Conservation (phyloP, 2,329 filamentous ascomycete genomes). For the Tolypocladium inflatum region DNA sequence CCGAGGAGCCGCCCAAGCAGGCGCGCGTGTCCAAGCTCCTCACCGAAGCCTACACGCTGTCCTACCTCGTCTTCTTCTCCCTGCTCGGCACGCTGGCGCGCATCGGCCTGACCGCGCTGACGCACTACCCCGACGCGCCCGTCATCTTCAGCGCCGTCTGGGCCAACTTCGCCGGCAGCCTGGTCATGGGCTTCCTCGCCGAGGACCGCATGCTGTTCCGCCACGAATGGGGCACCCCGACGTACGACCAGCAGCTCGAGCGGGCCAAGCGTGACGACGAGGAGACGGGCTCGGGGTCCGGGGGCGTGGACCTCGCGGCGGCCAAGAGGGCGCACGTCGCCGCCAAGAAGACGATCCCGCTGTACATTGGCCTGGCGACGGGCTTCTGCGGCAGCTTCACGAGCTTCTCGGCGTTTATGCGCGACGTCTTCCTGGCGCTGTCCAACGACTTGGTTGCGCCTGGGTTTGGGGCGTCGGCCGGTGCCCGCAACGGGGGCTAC, state of each 20-base stretch:
- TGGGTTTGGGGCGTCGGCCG: conserved; percentile 25
- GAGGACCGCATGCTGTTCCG: conserved; percentile 72
- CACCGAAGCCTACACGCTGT: conserved; percentile 61
- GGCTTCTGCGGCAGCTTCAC: conserved; percentile 88
- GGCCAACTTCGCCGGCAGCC: conserved; percentile 76
- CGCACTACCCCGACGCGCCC: conserved; percentile 68
- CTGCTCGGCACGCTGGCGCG: conserved; percentile 77
- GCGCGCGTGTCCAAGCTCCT: conserved; percentile 34
- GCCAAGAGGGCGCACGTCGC: conserved; percentile 50
- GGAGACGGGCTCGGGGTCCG: conserved; percentile 18
- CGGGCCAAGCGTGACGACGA: conserved; percentile 24
- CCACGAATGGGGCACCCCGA: conserved; percentile 49
- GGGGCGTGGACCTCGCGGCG: conserved; percentile 18
- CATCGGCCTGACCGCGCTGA: conserved; percentile 70
- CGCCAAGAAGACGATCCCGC: conserved; percentile 74
- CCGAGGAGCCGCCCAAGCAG: not conserved
- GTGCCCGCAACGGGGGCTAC: conserved; percentile 59
- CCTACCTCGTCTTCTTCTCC: conserved; percentile 78
- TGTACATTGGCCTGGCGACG: conserved; percentile 79
- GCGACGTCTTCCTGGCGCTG: conserved; percentile 69
- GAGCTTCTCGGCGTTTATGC: conserved; percentile 78
- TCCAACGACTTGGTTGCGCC: conserved; percentile 56
- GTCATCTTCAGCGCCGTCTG: conserved; percentile 68
- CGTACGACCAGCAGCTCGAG: conserved; percentile 25
- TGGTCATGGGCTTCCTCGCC: conserved; percentile 76